Base-by-base conservation (phyloP, 768 basidiomycete species). In the Naganishia vishniacii region DNA sequence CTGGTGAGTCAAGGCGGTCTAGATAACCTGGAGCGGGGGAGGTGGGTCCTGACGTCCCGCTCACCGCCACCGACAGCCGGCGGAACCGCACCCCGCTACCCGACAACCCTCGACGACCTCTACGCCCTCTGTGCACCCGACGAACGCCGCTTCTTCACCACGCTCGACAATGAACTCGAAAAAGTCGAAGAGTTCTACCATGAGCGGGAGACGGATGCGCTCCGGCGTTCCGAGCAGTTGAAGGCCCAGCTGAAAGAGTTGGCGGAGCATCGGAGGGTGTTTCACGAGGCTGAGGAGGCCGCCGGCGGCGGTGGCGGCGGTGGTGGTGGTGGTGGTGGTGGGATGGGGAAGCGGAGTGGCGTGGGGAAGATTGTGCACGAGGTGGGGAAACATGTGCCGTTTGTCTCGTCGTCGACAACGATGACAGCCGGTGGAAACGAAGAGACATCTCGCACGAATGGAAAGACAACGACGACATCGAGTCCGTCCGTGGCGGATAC, bases 151-250 rank as follows among this genome's bases (percentile, higher is more conserved):
- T 98, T 95, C 79, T 89, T 98, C 65, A 81, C 83, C 2, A 80
- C 84, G 25, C 81, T 97, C 7, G 88, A 95, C 68, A 73, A 73
- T 0, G 86, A 99, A 73, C 80, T 97, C 2, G 84, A 86, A 23
- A 95, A 94, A 75, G 84, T 97, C 13, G 88, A 89, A 65, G 78
- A 79, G 0, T 99, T 99, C 76, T 98, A 89, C 73, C 71, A 82
- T 5, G 84, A 83, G 26, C 82, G 91, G 85, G 78, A 81, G 81
- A 48, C 85, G 82, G 77, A 86, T 83, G 84, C 77, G 4, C 49
- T 69, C 0, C 64, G 70, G 25, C 71, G 79, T 15, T 75, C 72
- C 9, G 69, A 77, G n/a, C 72, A 77, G 12, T 65, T 98, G 5
- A 81, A 83, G 63, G 80, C 80, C 44, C 92, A 97, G 72, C 81